Evolutionary conservation across 768 basidiomycete species (phyloP).

Genomic region (Cubamyces sp.): DNA sequence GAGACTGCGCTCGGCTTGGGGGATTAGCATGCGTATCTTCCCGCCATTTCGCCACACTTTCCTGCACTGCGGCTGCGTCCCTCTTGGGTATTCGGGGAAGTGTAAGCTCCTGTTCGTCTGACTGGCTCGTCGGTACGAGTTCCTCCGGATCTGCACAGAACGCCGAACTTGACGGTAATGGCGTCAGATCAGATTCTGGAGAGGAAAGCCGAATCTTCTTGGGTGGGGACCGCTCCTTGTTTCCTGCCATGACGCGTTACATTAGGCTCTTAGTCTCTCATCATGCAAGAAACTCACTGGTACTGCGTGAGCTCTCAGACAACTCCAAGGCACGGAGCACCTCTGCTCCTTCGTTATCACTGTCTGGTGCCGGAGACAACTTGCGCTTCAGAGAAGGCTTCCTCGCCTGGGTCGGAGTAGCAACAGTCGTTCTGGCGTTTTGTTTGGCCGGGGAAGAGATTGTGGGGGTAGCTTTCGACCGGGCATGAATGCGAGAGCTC

Average conservation of each 20-base stretch:
- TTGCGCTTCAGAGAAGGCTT: slow-evolving; percentile 15
- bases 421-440: background rate
- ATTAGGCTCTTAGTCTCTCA: too few relatives aligned
- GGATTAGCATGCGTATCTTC: slow-evolving; percentile 14
- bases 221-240: slow-evolving; percentile 6
- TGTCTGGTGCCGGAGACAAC: background rate
- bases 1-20: slow-evolving; percentile 8
- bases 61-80: slow-evolving; percentile 36
- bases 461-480: background rate
- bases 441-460: background rate
- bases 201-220: slow-evolving; percentile 47
- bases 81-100: slow-evolving; percentile 34
- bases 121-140: slow-evolving; percentile 66
- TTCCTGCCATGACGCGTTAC: background rate
- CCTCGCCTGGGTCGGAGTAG: background rate
- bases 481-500: background rate
- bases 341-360: background rate
- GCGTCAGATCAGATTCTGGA: slow-evolving; percentile 27
- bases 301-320: background rate
- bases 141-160: slow-evolving; percentile 28
- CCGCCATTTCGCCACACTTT: slow-evolving; percentile 49
- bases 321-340: background rate
- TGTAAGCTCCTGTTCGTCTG: slow-evolving; percentile 63
- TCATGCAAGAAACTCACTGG: background rate
- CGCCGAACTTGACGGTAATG: slow-evolving; percentile 18